A percentile compares a stretch with the other conserved stretches of the same genome.
Conservation (phyloP, 129 eudicot species). For the Tanacetum coccineum region DNA sequence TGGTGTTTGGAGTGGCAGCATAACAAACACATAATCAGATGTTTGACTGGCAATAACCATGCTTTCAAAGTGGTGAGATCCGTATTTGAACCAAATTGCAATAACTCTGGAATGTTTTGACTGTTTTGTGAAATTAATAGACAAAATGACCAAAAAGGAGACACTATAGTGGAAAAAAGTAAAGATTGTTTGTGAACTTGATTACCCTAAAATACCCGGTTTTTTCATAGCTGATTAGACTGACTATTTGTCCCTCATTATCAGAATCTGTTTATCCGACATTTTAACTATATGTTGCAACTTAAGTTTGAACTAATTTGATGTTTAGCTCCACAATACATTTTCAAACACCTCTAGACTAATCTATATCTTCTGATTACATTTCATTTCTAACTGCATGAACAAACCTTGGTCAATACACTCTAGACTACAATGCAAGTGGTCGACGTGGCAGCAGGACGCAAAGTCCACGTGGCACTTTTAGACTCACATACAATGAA, state of each 20-base stretch:
- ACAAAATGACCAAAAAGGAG: background rate
- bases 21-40: background rate
- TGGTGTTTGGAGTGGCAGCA: background rate
- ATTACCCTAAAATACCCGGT: background rate
- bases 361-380: background rate
- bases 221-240: background rate
- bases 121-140: background rate
- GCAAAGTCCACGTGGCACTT: conserved; percentile 81
- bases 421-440: conserved; percentile 76
- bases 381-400: background rate
- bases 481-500: conserved; percentile 64
- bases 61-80: too few relatives aligned
- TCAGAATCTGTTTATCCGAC: background rate
- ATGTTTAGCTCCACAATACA: background rate
- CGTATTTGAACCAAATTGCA: background rate
- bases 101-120: too few relatives aligned
- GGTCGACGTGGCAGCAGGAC: conserved; percentile 84
- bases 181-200: background rate
- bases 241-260: background rate
- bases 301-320: background rate
- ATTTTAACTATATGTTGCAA: background rate
- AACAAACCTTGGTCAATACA: conserved; percentile 70
- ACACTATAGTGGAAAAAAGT: background rate
- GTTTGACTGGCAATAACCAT: background rate
- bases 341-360: background rate